These are phyloP conservation scores for Geotrichum fermentans DNA, from an alignment of 1,139 yeast genomes.

Conservation along the genomic window DNA sequence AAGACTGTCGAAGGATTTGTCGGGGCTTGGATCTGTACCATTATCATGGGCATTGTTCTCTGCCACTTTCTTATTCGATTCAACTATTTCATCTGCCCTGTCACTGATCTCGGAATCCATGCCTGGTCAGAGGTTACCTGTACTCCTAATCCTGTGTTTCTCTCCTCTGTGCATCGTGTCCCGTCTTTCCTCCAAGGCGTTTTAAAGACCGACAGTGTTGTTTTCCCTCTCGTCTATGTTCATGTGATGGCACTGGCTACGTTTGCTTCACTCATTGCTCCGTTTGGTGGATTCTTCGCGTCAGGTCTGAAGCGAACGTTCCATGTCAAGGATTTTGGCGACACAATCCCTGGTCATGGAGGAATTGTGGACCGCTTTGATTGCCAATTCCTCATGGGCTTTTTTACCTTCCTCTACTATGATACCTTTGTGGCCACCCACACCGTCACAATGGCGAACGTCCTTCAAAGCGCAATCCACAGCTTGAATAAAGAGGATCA, in stretches of 20 bases:
- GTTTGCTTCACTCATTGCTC: slow-evolving; percentile 95
- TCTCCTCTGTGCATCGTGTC: slow-evolving; percentile 69
- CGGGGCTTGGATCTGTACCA: slow-evolving; percentile 97
- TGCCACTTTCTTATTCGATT: slow-evolving; percentile 61
- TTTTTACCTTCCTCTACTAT: slow-evolving; percentile 84
- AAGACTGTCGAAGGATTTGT: slow-evolving; percentile 96
- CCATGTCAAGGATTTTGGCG: slow-evolving; percentile 88
- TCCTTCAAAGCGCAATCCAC: slow-evolving; percentile 70
- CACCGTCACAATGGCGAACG: slow-evolving; percentile 64
- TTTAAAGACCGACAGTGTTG: slow-evolving; percentile 46
- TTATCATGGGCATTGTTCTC: slow-evolving; percentile 63
- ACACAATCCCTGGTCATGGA: slow-evolving; percentile 95
- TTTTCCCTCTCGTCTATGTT: slow-evolving; percentile 80
- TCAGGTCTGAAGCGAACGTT: slow-evolving; percentile 96
- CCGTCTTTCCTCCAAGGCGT: slow-evolving; percentile 60
- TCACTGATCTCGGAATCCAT: slow-evolving; percentile 54
- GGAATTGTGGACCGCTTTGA: slow-evolving; percentile 97
- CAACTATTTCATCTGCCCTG: slow-evolving; percentile 85
- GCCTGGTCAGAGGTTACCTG: slow-evolving; percentile 64
- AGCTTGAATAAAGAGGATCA: slow-evolving; percentile 67
- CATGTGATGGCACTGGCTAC: slow-evolving; percentile 84
- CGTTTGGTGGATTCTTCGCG: slow-evolving; percentile 98
- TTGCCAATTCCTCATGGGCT: slow-evolving; percentile 97
- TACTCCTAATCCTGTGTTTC: slow-evolving; percentile 80
- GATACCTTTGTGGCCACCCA: slow-evolving; percentile 75